Evolutionary conservation across 2,329 filamentous ascomycete genomes (phyloP), one percentile per base, ranked within the genome.

Genomic region (Penicillium sp.): DNA sequence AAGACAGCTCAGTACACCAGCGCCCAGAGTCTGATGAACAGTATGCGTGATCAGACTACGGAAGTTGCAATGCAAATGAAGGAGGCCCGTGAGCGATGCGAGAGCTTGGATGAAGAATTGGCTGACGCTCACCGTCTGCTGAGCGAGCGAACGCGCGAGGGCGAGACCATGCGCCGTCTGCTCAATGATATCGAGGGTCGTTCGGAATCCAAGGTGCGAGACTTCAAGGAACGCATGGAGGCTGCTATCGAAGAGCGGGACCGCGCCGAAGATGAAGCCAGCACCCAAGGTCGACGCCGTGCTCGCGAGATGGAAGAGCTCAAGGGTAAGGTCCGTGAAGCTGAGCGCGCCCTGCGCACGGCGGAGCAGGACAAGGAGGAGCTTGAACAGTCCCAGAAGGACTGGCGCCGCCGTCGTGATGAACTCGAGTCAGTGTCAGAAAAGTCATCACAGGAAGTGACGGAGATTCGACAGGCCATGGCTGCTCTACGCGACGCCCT

Each of bases 191-290:
- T 92, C 9, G 91, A 97, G 70, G 85, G 88, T 56, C 83, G 90
- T 10, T 86, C 92, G 1, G 92, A 97, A 61, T 79, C 80, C 57
- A 89, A 91, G 67, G 84, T 96, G 18, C 86, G 90, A 29, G 93
- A 97, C 61, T 94, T 96, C 86, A 88, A 90, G 51, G 86, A 90
- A 55, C 86, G 88, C 2, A 87, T 97, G 81, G 93, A 97, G 66
- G 81, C 89, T 1, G 92, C 92, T 0, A 82, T 96, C n/a, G 92
- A 97, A 70, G 94, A 99, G 72, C 85, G 94, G 18, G 94, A 99
- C 70, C 86, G 91, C 3, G 87, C 91, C 2, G 93, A 99, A 73
- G 92, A 97, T 59, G 92, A 97, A 74, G 86, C 91, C 3, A 90
- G 86, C 65, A 88, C 86, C 0, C 81, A 89, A 46, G 89, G 88